Percentiles rank a stretch among this genome's conserved stretches.
Evolutionary conservation across 306 rosid genomes (phyloP).

Genomic region (Hippophae rhamnoides): DNA sequence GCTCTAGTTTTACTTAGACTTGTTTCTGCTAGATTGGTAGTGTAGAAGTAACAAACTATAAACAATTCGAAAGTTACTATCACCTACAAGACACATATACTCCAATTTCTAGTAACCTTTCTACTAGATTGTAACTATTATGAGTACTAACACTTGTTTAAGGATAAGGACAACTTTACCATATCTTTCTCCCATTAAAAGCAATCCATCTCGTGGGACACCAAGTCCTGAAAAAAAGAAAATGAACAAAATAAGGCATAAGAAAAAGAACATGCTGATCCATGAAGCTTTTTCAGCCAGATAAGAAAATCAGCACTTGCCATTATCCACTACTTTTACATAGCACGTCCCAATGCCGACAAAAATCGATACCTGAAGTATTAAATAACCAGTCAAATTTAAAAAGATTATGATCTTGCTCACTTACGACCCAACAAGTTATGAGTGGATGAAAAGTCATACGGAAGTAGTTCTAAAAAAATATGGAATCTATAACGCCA

Average conservation of each 20-base stretch:
- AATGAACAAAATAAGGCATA: neutral
- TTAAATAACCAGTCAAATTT: conserved; percentile 5
- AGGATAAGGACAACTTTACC: conserved; percentile 27
- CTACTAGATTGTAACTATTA: neutral
- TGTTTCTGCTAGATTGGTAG: neutral
- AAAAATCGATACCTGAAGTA: conserved; percentile 57
- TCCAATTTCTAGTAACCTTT: neutral
- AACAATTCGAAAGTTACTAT: too few species aligned
- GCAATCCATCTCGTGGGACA: conserved; percentile 72
- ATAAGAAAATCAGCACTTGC: conserved; percentile 28
- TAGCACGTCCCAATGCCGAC: conserved; percentile 45
- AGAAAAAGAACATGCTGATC: neutral
- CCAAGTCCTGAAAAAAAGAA: conserved; percentile 54
- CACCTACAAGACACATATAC: neutral
- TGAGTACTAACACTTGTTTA: neutral
- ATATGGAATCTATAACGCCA: too few species aligned
- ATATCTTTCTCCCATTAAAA: conserved; percentile 75
- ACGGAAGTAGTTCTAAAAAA: too few species aligned
- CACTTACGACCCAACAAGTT: neutral
- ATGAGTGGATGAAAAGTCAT: too few species aligned
- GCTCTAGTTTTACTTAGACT: neutral
- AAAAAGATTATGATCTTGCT: conserved; percentile 5
- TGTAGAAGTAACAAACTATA: neutral
- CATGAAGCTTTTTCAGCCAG: conserved; percentile 9
- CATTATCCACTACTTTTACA: conserved; percentile 77